Evolutionary conservation across 441 rosid species (phyloP), one percentile per base, ranked within the genome.

Genomic region (Mallotus repandus): DNA sequence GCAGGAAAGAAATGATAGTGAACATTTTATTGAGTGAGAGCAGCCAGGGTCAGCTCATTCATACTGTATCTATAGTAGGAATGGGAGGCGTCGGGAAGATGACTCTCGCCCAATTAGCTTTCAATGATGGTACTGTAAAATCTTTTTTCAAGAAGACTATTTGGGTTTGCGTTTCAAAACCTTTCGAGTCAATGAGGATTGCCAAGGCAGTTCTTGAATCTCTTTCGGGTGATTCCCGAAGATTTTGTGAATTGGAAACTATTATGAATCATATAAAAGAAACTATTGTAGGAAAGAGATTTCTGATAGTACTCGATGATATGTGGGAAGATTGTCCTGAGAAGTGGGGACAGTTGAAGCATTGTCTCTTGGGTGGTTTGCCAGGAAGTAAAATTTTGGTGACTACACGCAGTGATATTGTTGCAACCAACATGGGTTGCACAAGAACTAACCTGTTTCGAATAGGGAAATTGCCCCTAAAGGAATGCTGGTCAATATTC

Each of bases 221-320:
- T 71, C 61, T 57, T 1, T 22, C 2, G 0, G 35, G 0, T 0
- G 6, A 54, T 5, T n/a, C 57, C 5, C 4, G 2, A 0, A 0
- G 21, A 32, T 10, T 50, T 7, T 21, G 16, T 2, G 46, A 19
- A 35, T 18, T 70, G 16, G 41, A 76, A 19, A 16, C 53, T 32
- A 15, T 76, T 4, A 0, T 43, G 3, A 1, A 12, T 1, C 7
- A 8, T 0, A n/a, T 71, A 0, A 18, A 59, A 49, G 0, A 2
- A 9, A 3, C 4, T 0, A 7, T 69, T 6, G 6, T 15, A 0
- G 69, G 66, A 0, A 62, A 77, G 14, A 68, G 29, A 12, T 65
- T 57, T 41, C 13, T 77, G n/a, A 67, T 77, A 15, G 79, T 71
- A 2, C 32, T 77, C 0, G 80, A 78, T 67, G 74, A 73, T 73